Evolutionary conservation across 495 filamentous ascomycete genomes (phyloP).

Genomic region (Aspergillus taichungensis): DNA sequence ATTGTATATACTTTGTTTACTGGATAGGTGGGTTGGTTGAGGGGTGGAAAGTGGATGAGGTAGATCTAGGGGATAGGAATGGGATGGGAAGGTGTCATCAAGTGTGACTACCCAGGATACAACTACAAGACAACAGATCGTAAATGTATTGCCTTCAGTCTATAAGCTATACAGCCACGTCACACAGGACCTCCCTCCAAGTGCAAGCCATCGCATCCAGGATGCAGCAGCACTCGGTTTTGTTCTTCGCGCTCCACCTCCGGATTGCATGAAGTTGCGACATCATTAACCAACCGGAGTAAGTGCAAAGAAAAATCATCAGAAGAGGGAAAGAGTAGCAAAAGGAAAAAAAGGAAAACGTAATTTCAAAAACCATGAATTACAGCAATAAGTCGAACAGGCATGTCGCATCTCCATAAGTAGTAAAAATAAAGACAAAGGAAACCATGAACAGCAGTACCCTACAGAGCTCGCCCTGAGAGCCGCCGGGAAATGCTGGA

Average conservation of each 20-base stretch:
- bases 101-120: too few relatives aligned
- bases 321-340: constrained; percentile 16
- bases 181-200: constrained; percentile 3
- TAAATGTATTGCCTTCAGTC: too few relatives aligned
- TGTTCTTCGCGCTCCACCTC: constrained; percentile 30
- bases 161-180: too few relatives aligned
- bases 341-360: constrained; percentile 17
- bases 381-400: constrained; percentile 36
- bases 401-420: constrained; percentile 37
- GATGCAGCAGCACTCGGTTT: too few relatives aligned
- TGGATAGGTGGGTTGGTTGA: neutral
- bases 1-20: too few relatives aligned
- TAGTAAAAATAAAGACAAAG: constrained; percentile 34
- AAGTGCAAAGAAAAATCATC: constrained; percentile 34
- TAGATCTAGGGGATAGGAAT: neutral
- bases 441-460: constrained; percentile 27
- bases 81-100: too few relatives aligned
- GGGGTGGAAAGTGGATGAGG: neutral
- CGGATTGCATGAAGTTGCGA: constrained; percentile 32
- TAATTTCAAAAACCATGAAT: constrained; percentile 29
- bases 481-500: constrained; percentile 26
- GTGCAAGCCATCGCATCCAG: constrained; percentile 32
- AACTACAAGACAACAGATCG: too few relatives aligned
- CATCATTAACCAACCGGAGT: constrained; percentile 38
- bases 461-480: constrained; percentile 7